Conservation (phyloP, 164 flowering plant species). For the Tetrastigma voinierianum region DNA sequence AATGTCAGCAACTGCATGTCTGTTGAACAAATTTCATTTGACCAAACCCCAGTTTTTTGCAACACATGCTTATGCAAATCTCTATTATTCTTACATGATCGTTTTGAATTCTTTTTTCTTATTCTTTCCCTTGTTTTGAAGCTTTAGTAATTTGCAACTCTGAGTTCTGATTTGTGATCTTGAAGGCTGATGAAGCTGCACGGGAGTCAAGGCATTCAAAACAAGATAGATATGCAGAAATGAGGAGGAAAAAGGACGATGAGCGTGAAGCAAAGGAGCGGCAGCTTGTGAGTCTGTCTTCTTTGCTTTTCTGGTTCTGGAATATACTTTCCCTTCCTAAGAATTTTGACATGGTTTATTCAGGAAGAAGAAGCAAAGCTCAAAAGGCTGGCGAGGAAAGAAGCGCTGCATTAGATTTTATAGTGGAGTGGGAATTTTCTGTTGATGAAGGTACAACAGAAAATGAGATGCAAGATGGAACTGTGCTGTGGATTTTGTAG, state of each 20-base stretch:
- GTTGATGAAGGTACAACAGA: constrained; percentile 93
- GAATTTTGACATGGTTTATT: constrained; percentile 7
- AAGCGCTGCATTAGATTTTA: constrained; percentile 92
- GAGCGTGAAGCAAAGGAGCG: constrained; percentile 86
- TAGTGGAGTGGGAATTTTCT: constrained; percentile 97
- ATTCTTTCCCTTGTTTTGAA: background rate
- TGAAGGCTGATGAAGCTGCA: constrained; percentile 81
- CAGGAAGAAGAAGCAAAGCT: constrained; percentile 97
- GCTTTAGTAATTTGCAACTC: background rate
- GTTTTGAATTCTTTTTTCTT: background rate
- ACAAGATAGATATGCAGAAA: constrained; percentile 84
- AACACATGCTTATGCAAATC: too few relatives aligned
- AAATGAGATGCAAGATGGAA: constrained; percentile 80
- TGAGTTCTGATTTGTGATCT: constrained; percentile 8
- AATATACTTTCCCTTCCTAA: background rate
- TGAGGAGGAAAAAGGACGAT: constrained; percentile 89
- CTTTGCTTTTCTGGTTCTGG: background rate
- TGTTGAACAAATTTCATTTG: too few relatives aligned
- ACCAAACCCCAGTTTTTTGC: too few relatives aligned
- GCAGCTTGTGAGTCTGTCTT: constrained; percentile 46
- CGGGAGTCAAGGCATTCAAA: constrained; percentile 77
- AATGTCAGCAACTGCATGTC: too few relatives aligned
- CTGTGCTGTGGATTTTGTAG: constrained; percentile 85
- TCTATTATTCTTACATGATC: too few relatives aligned
- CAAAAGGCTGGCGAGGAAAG: constrained; percentile 86